phyloP scores from a whole-genome alignment of 768 basidiomycete species.

The Asterophora lycoperdoides region DNA sequence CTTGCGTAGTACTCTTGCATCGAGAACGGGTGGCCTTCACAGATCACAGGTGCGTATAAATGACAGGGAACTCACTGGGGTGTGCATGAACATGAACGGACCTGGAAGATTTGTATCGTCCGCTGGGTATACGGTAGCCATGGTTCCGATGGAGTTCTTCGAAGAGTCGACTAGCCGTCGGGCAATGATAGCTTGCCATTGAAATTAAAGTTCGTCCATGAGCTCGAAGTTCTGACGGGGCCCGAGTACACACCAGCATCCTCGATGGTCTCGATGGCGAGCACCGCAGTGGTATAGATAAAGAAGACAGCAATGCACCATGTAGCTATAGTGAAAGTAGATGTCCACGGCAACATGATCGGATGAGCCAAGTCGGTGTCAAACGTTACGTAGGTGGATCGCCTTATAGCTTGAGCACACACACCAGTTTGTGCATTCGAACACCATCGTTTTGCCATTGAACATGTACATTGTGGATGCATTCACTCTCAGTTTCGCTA shows the following conservation, averaged over 20 bases:
- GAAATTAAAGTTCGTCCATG: background rate
- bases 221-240: background rate
- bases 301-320: background rate
- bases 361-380: no score
- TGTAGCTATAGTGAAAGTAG: no score
- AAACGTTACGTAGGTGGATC: no score
- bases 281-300: background rate
- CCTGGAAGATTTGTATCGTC: conserved; percentile 37
- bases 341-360: no score
- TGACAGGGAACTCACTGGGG: background rate
- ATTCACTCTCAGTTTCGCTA: no score
- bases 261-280: conserved; percentile 37
- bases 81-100: conserved; percentile 14
- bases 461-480: no score
- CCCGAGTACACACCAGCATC: conserved; percentile 38
- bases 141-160: conserved; percentile 37
- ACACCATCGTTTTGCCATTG: no score
- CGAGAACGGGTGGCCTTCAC: conserved; percentile 41
- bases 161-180: conserved; percentile 38
- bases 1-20: conserved; percentile 53
- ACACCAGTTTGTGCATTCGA: no score
- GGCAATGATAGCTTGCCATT: conserved; percentile 35
- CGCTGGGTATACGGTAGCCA: conserved; percentile 46
- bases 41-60: background rate
- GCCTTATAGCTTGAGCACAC: no score